Evolutionary conservation across 2,329 filamentous ascomycete species (phyloP).

Genomic region (Xylariales sp.): DNA sequence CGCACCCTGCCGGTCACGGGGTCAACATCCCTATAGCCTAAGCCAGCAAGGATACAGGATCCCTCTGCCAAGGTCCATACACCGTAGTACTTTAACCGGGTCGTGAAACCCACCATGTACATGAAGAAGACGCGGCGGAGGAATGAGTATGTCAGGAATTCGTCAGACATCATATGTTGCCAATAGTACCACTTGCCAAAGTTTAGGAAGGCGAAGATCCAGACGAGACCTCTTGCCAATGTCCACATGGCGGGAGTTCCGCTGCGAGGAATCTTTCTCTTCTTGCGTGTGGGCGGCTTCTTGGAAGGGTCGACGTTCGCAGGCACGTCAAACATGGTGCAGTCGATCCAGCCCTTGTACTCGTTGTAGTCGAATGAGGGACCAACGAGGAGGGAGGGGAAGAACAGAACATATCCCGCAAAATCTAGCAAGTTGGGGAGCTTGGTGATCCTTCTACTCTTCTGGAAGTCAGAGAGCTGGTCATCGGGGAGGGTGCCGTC

Average conservation of each 20-base stretch:
- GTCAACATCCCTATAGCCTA: conserved; percentile 93
- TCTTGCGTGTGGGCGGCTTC: conserved; percentile 80
- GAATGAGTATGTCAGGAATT: conserved; percentile 65
- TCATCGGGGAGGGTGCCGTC: conserved; percentile 78
- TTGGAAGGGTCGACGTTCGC: conserved; percentile 78
- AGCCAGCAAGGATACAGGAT: conserved; percentile 85
- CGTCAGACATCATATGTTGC: conserved; percentile 58
- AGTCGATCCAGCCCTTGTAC: conserved; percentile 89
- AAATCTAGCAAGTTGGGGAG: conserved; percentile 79
- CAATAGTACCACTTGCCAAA: conserved; percentile 65
- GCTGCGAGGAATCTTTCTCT: conserved; percentile 88
- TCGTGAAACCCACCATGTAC: conserved; percentile 77
- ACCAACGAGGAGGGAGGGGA: conserved; percentile 83
- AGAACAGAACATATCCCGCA: conserved; percentile 89
- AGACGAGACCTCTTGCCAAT: conserved; percentile 65
- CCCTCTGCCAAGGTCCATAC: conserved; percentile 94
- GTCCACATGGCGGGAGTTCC: conserved; percentile 81
- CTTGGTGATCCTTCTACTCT: conserved; percentile 69
- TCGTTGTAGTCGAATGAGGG: conserved; percentile 94
- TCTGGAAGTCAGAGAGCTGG: conserved; percentile 82
- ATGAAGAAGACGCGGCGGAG: conserved; percentile 71
- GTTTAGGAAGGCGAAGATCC: conserved; percentile 75
- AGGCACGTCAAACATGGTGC: conserved; percentile 87
- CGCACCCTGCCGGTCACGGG: conserved; percentile 76
- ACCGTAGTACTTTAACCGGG: conserved; percentile 91